phyloP scores from a whole-genome alignment of 2,329 filamentous ascomycete species.

The Alternaria triticina region DNA sequence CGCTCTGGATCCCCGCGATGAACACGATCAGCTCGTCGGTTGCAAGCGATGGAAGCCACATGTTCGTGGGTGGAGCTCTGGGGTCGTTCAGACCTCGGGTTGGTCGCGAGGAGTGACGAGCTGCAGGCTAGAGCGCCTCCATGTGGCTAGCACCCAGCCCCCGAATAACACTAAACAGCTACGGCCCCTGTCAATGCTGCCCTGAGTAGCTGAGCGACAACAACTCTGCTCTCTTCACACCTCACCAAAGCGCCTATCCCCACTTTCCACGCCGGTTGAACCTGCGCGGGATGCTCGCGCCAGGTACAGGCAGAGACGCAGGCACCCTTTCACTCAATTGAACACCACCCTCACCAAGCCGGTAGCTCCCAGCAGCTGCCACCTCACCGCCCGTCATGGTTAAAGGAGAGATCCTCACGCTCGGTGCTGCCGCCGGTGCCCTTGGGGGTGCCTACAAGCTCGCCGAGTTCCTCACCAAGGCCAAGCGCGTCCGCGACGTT shows the following conservation, averaged over 20 bases:
- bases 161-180: slow-evolving; percentile 24
- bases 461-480: slow-evolving; percentile 45
- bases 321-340: slow-evolving; percentile 28
- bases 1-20: background rate
- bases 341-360: slow-evolving; percentile 14
- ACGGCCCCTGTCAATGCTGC: slow-evolving; percentile 7
- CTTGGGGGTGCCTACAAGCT: slow-evolving; percentile 49
- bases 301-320: slow-evolving; percentile 36
- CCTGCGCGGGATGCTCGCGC: slow-evolving; percentile 44
- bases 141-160: slow-evolving; percentile 24
- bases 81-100: slow-evolving; percentile 22
- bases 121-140: slow-evolving; percentile 4
- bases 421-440: slow-evolving; percentile 41
- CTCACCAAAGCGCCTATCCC: slow-evolving; percentile 19
- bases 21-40: slow-evolving; percentile 4
- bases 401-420: slow-evolving; percentile 40
- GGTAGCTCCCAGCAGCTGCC: slow-evolving; percentile 11
- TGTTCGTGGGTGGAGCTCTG: slow-evolving; percentile 12
- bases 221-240: slow-evolving; percentile 25
- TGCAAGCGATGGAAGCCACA: background rate
- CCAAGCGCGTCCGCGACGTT: slow-evolving; percentile 46
- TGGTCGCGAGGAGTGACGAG: slow-evolving; percentile 26
- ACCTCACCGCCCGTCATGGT: slow-evolving; percentile 34
- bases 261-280: slow-evolving; percentile 25
- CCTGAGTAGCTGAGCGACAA: slow-evolving; percentile 12